Evolutionary conservation across 208 protist genomes (phyloP).

Genomic region (Acanthamoeba lenticulata): DNA sequence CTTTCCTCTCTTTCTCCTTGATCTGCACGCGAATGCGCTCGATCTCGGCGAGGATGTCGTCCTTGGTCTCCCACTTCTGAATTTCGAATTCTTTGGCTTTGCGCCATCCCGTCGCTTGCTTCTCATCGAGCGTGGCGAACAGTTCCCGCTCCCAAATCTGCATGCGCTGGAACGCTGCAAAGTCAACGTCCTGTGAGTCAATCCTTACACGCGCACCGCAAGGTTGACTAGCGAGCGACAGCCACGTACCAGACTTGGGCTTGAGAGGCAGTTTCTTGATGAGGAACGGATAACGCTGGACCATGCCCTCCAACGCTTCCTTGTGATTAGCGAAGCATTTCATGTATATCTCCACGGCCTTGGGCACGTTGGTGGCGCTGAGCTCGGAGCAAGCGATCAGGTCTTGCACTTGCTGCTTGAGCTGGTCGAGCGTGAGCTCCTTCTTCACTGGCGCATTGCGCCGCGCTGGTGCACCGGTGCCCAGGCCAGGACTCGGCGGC

Average conservation of each 20-base stretch:
- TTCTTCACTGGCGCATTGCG: neutral
- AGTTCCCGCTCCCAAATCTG: conserved; percentile 41
- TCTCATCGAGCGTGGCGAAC: conserved; percentile 47
- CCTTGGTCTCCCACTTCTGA: conserved; percentile 67
- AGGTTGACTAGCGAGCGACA: too few relatives aligned
- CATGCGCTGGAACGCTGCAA: conserved; percentile 47
- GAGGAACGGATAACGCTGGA: conserved; percentile 54
- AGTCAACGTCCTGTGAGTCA: neutral
- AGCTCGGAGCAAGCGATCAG: conserved; percentile 20
- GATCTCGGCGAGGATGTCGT: conserved; percentile 55
- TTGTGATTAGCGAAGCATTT: conserved; percentile 52
- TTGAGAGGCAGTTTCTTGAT: conserved; percentile 67
- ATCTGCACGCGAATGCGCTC: conserved; percentile 4
- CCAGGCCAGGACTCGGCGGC: neutral
- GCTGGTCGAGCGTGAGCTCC: neutral
- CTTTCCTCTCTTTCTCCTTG: conserved; percentile 18
- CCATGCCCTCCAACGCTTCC: neutral
- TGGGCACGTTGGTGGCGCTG: neutral
- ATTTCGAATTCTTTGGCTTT: conserved; percentile 60
- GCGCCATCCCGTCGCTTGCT: conserved; percentile 17
- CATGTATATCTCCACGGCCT: conserved; percentile 13
- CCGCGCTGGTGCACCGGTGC: neutral
- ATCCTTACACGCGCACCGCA: too few relatives aligned
- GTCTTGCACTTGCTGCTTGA: neutral
- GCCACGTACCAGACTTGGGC: conserved; percentile 49